A percentile compares a stretch with the other conserved stretches of the same genome.
Conservation (phyloP, 495 filamentous ascomycete genomes). For the Trichoderma asperelloides region DNA sequence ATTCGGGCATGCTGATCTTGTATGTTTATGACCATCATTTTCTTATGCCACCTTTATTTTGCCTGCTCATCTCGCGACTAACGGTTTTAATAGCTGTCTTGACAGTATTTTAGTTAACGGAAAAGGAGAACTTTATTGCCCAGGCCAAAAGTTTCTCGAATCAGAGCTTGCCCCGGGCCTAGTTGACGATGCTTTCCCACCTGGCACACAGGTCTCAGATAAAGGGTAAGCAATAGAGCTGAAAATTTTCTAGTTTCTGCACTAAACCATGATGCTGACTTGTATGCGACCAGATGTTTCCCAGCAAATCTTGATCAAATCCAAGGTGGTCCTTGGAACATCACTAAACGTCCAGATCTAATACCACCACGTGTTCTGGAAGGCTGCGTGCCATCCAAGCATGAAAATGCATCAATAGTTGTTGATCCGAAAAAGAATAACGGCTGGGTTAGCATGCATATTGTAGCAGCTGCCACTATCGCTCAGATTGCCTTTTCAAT, state of each 20-base stretch:
- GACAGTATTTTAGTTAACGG: neutral
- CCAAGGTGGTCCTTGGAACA: neutral
- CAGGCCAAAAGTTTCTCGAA: neutral
- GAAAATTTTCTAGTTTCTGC: neutral
- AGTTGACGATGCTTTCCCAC: neutral
- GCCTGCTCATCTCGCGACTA: neutral
- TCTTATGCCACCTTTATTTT: neutral
- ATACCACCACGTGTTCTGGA: neutral
- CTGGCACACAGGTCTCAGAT: neutral
- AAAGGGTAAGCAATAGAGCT: neutral
- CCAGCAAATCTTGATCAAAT: neutral
- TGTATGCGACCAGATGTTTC: neutral
- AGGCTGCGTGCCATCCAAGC: neutral
- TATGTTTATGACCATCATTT: neutral
- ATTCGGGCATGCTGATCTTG: neutral
- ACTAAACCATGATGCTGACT: neutral
- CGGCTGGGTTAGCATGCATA: neutral
- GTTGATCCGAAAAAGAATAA: neutral
- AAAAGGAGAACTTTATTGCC: neutral
- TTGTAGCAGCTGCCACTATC: neutral
- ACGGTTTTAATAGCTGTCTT: neutral
- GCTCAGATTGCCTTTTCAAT: neutral
- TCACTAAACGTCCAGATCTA: neutral
- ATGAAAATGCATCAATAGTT: neutral
- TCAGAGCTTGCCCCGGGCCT: neutral